These are phyloP conservation scores for Moesziomyces parantarcticus DNA, from an alignment of 1,284 basidiomycete genomes.

Conservation along the genomic window DNA sequence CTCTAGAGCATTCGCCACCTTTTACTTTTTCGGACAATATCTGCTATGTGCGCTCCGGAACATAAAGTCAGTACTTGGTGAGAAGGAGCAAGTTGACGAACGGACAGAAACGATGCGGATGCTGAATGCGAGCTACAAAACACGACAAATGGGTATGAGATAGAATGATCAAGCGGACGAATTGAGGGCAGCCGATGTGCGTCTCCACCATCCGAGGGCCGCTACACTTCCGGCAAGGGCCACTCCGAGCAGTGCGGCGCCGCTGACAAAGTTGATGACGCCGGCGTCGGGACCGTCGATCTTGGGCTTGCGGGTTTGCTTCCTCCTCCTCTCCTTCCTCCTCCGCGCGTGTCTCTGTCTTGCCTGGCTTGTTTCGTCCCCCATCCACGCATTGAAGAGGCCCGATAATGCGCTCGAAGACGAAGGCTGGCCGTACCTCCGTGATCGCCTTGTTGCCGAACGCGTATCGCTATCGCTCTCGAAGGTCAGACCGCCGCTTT, in stretches of 20 bases:
- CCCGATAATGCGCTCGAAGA: conserved; percentile 12
- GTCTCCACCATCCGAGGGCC: conserved; percentile 50
- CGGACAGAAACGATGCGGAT: too few species aligned
- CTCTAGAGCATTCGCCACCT: conserved; percentile 7
- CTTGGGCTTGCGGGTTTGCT: conserved; percentile 11
- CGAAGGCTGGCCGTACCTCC: not conserved
- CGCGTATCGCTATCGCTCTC: conserved; percentile 42
- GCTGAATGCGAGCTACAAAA: not conserved
- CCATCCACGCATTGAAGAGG: conserved; percentile 23
- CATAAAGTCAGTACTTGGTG: too few species aligned
- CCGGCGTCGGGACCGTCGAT: conserved; percentile 28
- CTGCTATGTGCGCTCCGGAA: too few species aligned
- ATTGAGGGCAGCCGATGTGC: conserved; percentile 36
- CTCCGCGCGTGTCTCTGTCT: too few species aligned
- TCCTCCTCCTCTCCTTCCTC: not conserved
- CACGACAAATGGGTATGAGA: not conserved
- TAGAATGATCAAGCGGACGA: conserved; percentile 16
- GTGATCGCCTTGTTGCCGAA: conserved; percentile 4
- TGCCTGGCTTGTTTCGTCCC: not conserved
- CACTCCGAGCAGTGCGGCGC: conserved; percentile 46
- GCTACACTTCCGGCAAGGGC: conserved; percentile 49
- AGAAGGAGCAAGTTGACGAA: too few species aligned
- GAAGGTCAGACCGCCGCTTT: conserved; percentile 41
- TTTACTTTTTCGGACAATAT: too few species aligned
- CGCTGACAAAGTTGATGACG: conserved; percentile 50